Conservation (phyloP, 768 basidiomycete species). For the Rhodotorula diobovata region DNA sequence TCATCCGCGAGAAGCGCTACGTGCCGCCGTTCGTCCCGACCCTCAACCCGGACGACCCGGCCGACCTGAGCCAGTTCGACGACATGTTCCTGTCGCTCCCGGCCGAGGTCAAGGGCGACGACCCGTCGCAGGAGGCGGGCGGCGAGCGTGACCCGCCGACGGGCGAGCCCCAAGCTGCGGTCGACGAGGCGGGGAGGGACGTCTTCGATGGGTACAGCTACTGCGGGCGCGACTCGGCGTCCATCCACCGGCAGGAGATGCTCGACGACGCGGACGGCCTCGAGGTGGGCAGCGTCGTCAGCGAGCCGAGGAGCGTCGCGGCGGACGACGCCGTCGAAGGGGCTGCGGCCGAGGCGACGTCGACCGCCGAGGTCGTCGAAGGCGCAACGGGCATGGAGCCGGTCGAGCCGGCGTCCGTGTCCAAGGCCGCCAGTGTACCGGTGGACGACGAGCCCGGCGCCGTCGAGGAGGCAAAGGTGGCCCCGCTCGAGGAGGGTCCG, state of each 20-base stretch:
- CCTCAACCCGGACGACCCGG: constrained; percentile 82
- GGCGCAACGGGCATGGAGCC: no score
- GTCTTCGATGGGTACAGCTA: constrained; percentile 93
- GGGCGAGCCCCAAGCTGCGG: constrained; percentile 40
- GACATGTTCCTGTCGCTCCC: constrained; percentile 95
- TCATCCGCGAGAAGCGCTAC: constrained; percentile 84
- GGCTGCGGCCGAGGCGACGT: no score
- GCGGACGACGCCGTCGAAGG: no score
- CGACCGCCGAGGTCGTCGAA: not conserved
- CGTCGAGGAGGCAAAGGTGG: no score
- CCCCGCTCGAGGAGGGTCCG: not conserved
- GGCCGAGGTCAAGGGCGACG: constrained; percentile 60
- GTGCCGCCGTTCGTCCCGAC: constrained; percentile 72
- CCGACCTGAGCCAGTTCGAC: constrained; percentile 97
- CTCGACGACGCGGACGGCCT: constrained; percentile 49
- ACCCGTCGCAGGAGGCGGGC: constrained; percentile 56
- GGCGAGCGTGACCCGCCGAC: constrained; percentile 45
- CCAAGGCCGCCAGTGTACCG: no score
- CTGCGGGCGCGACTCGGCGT: constrained; percentile 59
- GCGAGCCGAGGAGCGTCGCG: not conserved
- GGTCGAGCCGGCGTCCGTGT: no score
- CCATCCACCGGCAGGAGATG: constrained; percentile 61
- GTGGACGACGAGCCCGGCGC: no score
- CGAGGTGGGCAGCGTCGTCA: constrained; percentile 5
- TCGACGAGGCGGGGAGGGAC: constrained; percentile 60